A percentile compares a stretch with the other conserved stretches of the same genome.
Evolutionary conservation across 805 yeast genomes (phyloP).

Genomic region (Torulaspora franciscae): DNA sequence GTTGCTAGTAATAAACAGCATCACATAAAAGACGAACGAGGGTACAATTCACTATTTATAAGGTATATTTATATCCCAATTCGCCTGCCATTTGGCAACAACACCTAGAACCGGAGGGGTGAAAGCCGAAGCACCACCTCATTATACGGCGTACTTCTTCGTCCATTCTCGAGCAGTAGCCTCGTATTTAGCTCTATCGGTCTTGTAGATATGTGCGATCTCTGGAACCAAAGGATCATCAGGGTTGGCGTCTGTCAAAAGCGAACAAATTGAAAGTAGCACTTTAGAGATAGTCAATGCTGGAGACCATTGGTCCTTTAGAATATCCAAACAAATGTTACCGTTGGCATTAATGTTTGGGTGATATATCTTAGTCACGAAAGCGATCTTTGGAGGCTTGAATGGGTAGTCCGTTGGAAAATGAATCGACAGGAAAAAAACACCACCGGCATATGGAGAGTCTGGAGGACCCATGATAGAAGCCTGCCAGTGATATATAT

Average conservation of each 20-base stretch:
- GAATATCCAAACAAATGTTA: slow-evolving; percentile 91
- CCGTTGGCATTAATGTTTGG: slow-evolving; percentile 96
- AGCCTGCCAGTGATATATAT: slow-evolving; percentile 98
- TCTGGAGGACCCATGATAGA: slow-evolving; percentile 99
- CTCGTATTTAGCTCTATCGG: slow-evolving; percentile 89
- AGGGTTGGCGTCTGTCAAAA: slow-evolving; percentile 96
- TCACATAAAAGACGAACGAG: neutral
- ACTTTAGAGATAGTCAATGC: slow-evolving; percentile 96
- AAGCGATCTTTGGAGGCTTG: slow-evolving; percentile 92
- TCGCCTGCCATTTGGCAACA: slow-evolving; percentile 5
- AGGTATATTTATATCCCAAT: slow-evolving; percentile 5
- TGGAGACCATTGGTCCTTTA: slow-evolving; percentile 99
- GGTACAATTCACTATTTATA: slow-evolving; percentile 4
- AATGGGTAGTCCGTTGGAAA: slow-evolving; percentile 99
- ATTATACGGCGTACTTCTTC: slow-evolving; percentile 87
- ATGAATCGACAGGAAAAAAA: slow-evolving; percentile 90
- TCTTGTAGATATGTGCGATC: slow-evolving; percentile 93
- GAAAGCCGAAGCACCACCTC: neutral
- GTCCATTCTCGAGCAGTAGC: slow-evolving; percentile 99
- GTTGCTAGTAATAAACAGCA: no score
- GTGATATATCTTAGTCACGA: slow-evolving; percentile 94
- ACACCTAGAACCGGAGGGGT: slow-evolving; percentile 1
- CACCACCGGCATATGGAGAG: slow-evolving; percentile 87
- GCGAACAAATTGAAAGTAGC: slow-evolving; percentile 86
- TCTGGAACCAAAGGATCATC: slow-evolving; percentile 99